Conservation (phyloP, 169 alveolate genomes). For the Plasmodium adleri region DNA sequence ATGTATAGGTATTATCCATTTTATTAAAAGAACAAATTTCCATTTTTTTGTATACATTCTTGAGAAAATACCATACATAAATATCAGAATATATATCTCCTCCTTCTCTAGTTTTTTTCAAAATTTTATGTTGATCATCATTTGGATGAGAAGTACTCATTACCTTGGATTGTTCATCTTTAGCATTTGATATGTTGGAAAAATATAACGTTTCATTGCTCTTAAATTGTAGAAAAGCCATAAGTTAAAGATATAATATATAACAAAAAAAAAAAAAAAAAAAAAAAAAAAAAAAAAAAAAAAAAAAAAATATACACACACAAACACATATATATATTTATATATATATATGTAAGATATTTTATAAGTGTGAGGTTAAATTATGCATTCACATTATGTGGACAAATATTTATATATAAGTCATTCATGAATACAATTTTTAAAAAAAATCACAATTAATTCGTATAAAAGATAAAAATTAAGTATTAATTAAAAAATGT, state of each 20-base stretch:
- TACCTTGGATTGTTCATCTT: conserved; percentile 16
- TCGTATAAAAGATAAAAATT: too few species aligned
- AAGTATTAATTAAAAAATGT: too few species aligned
- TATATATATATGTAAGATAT: too few species aligned
- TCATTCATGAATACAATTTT: too few species aligned
- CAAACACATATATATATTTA: neutral
- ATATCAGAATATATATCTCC: conserved; percentile 35
- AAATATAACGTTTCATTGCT: conserved; percentile 53
- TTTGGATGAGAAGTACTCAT: neutral
- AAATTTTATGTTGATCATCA: neutral
- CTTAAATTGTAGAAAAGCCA: conserved; percentile 54
- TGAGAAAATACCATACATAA: conserved; percentile 64
- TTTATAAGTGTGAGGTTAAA: too few species aligned
- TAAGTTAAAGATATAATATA: neutral
- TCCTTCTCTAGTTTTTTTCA: neutral
- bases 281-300: neutral
- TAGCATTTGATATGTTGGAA: conserved; percentile 40
- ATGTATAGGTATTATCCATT: conserved; percentile 20
- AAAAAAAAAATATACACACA: too few species aligned
- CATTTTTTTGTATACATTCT: conserved; percentile 66
- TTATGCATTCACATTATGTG: too few species aligned
- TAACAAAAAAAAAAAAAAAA: neutral
- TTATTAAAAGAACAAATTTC: conserved; percentile 23
- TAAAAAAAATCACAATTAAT: too few species aligned
- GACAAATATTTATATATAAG: too few species aligned